Evolutionary conservation across 2,329 filamentous ascomycete genomes (phyloP).

Genomic region (Corynespora cassiicola): DNA sequence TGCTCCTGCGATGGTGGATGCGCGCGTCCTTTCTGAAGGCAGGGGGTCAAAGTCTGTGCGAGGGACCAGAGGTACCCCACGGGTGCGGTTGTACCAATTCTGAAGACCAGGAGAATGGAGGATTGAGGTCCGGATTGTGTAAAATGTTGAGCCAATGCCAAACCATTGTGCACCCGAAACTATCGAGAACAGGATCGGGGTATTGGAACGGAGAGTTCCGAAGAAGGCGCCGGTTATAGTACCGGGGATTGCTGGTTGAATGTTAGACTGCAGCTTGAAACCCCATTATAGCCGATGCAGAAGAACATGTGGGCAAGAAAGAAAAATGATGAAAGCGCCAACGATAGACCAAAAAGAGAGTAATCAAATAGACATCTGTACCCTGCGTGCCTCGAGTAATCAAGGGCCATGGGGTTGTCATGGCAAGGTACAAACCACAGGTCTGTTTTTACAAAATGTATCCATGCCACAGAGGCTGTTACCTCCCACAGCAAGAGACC

Average conservation of each 20-base stretch:
- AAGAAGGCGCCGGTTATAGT: conserved; percentile 60
- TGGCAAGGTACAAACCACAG: too few relatives aligned
- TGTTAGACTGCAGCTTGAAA: conserved; percentile 17
- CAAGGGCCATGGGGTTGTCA: too few relatives aligned
- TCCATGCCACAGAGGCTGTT: too few relatives aligned
- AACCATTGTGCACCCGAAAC: conserved; percentile 83
- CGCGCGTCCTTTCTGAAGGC: conserved; percentile 66
- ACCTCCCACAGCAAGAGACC: too few relatives aligned
- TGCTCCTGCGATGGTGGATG: conserved; percentile 74
- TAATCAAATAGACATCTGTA: background rate
- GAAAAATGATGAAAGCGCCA: too few relatives aligned
- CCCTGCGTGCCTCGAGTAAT: too few relatives aligned
- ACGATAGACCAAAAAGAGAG: conserved; percentile 1
- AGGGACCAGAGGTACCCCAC: conserved; percentile 26
- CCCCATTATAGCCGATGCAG: background rate
- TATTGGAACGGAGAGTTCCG: conserved; percentile 67
- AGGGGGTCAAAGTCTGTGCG: conserved; percentile 55
- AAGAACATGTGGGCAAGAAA: conserved; percentile 1
- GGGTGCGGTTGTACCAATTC: conserved; percentile 39
- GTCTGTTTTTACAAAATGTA: too few relatives aligned
- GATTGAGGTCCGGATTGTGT: conserved; percentile 62
- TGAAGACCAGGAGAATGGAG: conserved; percentile 40
- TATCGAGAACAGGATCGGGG: conserved; percentile 72
- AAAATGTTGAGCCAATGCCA: conserved; percentile 77
- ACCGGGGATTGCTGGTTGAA: conserved; percentile 65